Base-by-base conservation (phyloP, 768 basidiomycete species). In the Sporobolomyces roseus region DNA sequence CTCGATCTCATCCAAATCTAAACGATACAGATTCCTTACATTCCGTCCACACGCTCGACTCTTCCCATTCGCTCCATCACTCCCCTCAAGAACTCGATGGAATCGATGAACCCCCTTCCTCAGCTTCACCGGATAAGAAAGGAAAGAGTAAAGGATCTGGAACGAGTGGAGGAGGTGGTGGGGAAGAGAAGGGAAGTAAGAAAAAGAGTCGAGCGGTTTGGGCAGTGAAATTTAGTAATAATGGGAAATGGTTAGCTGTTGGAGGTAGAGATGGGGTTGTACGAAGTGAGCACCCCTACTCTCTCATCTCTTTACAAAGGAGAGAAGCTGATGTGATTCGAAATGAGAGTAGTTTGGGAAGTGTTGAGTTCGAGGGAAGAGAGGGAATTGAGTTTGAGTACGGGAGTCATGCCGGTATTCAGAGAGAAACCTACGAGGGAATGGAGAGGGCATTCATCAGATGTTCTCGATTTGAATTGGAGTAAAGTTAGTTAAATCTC, bases 251-350 rank as follows among this genome's bases (percentile, higher is more conserved):
- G 55, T 58, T 77, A 16, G 77, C 77, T 0, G 72, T 72, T 5
- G 75, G 75, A 9, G 77, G 77, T 21, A 68, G 75, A 35, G 77
- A 77, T 43, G 74, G 74, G 7, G 60, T 77, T n/a, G 74, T 77
- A 0, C 62, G 77, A 29, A 65, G 64, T 30, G 52, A 32, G 52
- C 17, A 35, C 12, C 35, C n/a, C 35, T 54, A 8, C 35, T 51
- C 4, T 8, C 50, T 41, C 38, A 17, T 51, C 4, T 8, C 50
- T 41, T 17, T 9, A 41, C 38, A 41, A 41, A 17, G 17, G 38
- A 41, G 38, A 41, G 38, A 41, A 9, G 17, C 10, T 41, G 17
- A 41, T 41, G 38, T 17, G 9, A 17, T 17, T 52, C 25, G 32
- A 29, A n/a, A 16, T 45, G 6, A 17, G 12, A 10, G 16, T 49